These are phyloP conservation scores for Austroboletus olivaceoglutinosus DNA, from an alignment of 1,284 basidiomycete genomes.

Conservation along the genomic window DNA sequence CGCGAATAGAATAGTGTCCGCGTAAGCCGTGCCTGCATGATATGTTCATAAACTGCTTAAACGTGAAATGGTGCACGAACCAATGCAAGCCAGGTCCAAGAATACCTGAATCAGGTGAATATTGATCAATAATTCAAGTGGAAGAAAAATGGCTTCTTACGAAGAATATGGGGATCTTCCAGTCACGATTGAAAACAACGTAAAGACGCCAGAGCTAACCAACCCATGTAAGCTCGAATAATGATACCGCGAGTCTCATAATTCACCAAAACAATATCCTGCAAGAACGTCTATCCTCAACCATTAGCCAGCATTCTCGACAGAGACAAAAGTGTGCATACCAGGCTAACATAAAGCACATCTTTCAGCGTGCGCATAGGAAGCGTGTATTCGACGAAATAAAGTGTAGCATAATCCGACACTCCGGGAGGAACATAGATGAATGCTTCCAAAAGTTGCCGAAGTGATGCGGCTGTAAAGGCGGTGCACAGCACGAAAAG, in stretches of 20 bases:
- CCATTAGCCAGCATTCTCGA: neutral
- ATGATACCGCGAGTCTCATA: neutral
- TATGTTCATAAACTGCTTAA: neutral
- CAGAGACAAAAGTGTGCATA: neutral
- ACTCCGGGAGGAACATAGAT: constrained; percentile 9
- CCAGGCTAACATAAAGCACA: constrained; percentile 14
- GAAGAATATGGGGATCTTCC: constrained; percentile 12
- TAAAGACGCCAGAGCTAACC: constrained; percentile 18
- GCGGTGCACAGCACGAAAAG: constrained; percentile 12
- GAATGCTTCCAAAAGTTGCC: constrained; percentile 17
- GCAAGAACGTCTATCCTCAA: constrained; percentile 9
- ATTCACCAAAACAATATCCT: constrained; percentile 17
- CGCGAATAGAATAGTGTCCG: constrained; percentile 11
- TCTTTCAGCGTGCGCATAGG: constrained; percentile 18
- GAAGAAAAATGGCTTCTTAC: constrained; percentile 1
- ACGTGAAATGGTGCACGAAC: constrained; percentile 2
- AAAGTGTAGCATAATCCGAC: constrained; percentile 9
- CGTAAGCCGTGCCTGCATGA: constrained; percentile 9
- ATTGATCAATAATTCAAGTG: neutral
- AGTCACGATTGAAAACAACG: constrained; percentile 15
- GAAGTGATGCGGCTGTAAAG: constrained; percentile 13
- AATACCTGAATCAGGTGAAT: constrained; percentile 8
- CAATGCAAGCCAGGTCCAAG: constrained; percentile 17
- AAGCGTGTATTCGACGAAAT: constrained; percentile 10
- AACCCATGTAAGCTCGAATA: neutral